Evolutionary conservation across 306 rosid species (phyloP).

Genomic region (Canavalia gladiata): DNA sequence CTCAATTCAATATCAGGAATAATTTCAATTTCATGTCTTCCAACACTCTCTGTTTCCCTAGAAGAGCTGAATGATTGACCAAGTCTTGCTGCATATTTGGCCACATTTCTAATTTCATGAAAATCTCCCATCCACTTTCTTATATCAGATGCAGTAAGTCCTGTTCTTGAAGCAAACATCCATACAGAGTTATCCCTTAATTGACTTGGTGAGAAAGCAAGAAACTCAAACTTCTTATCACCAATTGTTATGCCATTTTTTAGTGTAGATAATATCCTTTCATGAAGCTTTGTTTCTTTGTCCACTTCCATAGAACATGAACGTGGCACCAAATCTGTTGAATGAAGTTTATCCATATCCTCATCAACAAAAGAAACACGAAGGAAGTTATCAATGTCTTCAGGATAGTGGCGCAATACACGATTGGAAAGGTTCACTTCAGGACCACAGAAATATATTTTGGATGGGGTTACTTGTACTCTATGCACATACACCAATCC

Average conservation of each 20-base stretch:
- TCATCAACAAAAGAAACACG: slow-evolving; percentile 86
- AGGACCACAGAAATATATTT: slow-evolving; percentile 74
- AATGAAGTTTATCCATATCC: slow-evolving; percentile 67
- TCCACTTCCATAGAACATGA: slow-evolving; percentile 40
- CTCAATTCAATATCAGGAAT: slow-evolving; percentile 68
- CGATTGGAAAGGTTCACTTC: slow-evolving; percentile 88
- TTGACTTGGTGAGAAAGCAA: slow-evolving; percentile 90
- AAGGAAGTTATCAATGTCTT: slow-evolving; percentile 67
- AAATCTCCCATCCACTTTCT: slow-evolving; percentile 82
- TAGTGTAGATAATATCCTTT: slow-evolving; percentile 67
- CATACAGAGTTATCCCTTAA: slow-evolving; percentile 77
- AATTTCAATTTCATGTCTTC: slow-evolving; percentile 57
- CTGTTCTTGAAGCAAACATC: slow-evolving; percentile 83
- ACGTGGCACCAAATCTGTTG: slow-evolving; percentile 68
- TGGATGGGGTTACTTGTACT: slow-evolving; percentile 76
- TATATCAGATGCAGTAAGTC: slow-evolving; percentile 60
- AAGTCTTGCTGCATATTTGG: slow-evolving; percentile 88
- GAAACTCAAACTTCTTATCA: slow-evolving; percentile 78
- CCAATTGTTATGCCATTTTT: slow-evolving; percentile 72
- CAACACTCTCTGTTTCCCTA: slow-evolving; percentile 72
- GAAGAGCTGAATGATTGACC: slow-evolving; percentile 95
- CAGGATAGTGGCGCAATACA: slow-evolving; percentile 63
- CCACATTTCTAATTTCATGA: slow-evolving; percentile 71
- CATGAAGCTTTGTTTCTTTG: slow-evolving; percentile 65
- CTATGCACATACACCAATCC: slow-evolving; percentile 80